Conservation (phyloP, 2,329 filamentous ascomycete genomes). For the Microdochium trichocladiopsis region DNA sequence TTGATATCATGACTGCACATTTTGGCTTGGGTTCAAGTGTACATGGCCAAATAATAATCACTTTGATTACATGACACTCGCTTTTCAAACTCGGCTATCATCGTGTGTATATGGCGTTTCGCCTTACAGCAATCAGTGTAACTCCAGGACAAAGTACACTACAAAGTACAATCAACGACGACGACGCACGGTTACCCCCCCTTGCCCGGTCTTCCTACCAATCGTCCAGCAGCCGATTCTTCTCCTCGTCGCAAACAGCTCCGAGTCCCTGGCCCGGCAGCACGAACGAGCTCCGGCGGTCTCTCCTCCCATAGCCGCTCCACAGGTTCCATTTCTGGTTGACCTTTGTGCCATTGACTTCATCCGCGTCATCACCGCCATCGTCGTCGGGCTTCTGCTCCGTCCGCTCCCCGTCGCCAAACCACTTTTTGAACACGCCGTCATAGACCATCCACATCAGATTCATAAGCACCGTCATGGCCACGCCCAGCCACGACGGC, state of each 20-base stretch:
- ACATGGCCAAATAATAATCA: no score
- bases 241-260: slow-evolving; percentile 7
- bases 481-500: slow-evolving; percentile 57
- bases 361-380: background rate
- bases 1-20: no score
- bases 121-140: no score
- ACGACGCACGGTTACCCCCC: no score
- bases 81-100: no score
- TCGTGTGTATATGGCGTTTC: no score
- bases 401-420: slow-evolving; percentile 81
- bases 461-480: slow-evolving; percentile 36
- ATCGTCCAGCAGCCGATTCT: slow-evolving; percentile 15
- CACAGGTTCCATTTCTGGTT: slow-evolving; percentile 7
- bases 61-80: no score
- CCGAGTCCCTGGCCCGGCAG: background rate
- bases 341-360: slow-evolving; percentile 11
- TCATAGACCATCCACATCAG: slow-evolving; percentile 61
- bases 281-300: slow-evolving; percentile 1
- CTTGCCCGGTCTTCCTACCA: no score
- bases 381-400: slow-evolving; percentile 3
- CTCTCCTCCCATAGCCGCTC: background rate
- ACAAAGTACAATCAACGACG: no score
- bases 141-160: no score
- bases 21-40: no score
- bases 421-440: slow-evolving; percentile 52